A percentile compares a stretch with the other conserved stretches of the same genome.
These are phyloP conservation scores for Lactarius akahatsu DNA, from an alignment of 768 basidiomycete genomes.

Conservation along the genomic window DNA sequence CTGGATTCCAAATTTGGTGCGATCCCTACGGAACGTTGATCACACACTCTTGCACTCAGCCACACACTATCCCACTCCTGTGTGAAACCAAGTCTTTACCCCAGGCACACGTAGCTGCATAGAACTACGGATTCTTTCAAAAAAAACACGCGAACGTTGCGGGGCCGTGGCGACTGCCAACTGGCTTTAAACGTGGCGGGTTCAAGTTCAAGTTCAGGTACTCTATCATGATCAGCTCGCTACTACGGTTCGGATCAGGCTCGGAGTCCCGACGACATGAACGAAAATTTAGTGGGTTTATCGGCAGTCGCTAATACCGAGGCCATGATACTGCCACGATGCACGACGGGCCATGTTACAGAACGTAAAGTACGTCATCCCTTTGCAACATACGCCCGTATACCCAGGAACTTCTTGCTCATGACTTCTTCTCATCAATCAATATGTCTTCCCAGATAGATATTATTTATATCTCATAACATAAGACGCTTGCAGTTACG, in stretches of 20 bases:
- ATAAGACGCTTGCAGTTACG: not conserved
- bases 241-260: not conserved
- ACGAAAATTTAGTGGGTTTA: not conserved
- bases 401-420: not conserved
- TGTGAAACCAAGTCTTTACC: not conserved
- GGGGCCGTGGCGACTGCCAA: not conserved
- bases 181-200: not conserved
- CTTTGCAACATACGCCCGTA: not conserved
- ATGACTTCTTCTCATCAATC: not conserved
- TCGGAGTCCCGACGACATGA: not conserved
- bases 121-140: not conserved
- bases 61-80: not conserved
- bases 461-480: not conserved
- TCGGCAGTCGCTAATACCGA: not conserved
- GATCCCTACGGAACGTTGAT: not conserved
- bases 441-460: not conserved
- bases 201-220: not conserved
- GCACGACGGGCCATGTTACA: not conserved
- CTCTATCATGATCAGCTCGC: not conserved
- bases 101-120: not conserved
- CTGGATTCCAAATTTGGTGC: not conserved
- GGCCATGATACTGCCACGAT: not conserved
- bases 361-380: not conserved
- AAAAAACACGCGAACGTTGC: not conserved
- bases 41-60: not conserved